Evolutionary conservation across 805 yeast species (phyloP).

Genomic region (Wickerhamiella musiphila): DNA sequence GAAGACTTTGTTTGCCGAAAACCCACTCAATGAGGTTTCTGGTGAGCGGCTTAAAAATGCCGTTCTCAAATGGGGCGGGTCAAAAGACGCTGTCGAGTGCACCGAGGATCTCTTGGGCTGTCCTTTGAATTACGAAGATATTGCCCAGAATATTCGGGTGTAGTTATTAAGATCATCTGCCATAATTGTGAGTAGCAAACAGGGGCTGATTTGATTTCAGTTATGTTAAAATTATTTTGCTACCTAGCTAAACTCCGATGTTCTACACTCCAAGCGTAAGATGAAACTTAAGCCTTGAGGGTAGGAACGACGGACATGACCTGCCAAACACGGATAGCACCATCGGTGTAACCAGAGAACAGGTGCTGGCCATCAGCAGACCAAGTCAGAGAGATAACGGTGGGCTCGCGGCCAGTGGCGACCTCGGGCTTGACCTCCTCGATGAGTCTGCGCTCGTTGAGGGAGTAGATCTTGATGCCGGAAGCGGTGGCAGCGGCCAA

Average conservation of each 20-base stretch:
- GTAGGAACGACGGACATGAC: no score
- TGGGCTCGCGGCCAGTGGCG: conserved; percentile 74
- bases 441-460: conserved; percentile 83
- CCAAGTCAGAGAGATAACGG: conserved; percentile 97
- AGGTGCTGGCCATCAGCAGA: conserved; percentile 99
- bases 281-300: no score
- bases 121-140: conserved; percentile 19
- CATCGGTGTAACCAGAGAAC: conserved; percentile 99
- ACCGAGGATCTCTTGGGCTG: conserved; percentile 63
- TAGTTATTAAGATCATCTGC: no score
- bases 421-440: conserved; percentile 98
- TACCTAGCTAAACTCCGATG: no score
- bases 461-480: conserved; percentile 95
- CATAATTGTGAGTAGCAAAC: no score
- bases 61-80: conserved; percentile 86
- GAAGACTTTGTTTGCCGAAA: conserved; percentile 46
- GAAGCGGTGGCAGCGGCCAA: conserved; percentile 98
- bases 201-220: no score
- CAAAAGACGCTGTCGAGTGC: conserved; percentile 75
- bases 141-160: conserved; percentile 7
- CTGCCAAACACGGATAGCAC: conserved; percentile 99
- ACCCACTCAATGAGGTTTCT: conserved; percentile 55
- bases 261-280: no score
- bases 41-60: conserved; percentile 59
- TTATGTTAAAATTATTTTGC: no score